Conservation (phyloP, 148 eudicot genomes). For the Rhododendron ferrugineum region DNA sequence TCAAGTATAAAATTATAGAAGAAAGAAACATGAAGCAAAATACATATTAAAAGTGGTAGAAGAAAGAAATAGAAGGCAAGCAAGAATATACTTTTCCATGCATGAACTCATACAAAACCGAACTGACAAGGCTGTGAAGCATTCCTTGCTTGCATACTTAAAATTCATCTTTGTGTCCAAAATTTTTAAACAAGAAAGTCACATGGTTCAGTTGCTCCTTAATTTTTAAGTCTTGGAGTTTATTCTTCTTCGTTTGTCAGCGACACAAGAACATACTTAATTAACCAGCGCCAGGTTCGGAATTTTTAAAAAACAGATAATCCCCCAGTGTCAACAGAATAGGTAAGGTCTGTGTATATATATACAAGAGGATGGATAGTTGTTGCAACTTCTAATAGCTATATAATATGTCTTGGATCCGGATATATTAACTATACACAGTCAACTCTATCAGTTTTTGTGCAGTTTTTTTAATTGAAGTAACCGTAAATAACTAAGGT, state of each 20-base stretch:
- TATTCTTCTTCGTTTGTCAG: neutral
- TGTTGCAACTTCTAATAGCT: neutral
- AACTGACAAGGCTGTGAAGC: neutral
- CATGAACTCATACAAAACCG: neutral
- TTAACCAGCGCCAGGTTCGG: neutral
- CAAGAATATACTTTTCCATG: constrained; percentile 9
- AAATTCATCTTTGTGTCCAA: neutral
- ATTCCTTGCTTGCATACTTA: neutral
- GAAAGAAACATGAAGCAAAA: neutral
- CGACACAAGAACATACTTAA: neutral
- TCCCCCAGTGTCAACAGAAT: neutral
- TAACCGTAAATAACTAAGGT: neutral
- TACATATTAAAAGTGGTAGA: neutral
- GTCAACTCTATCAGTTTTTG: neutral
- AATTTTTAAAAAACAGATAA: neutral
- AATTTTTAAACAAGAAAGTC: neutral
- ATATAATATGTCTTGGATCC: neutral
- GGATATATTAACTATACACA: neutral
- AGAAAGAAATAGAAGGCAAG: neutral
- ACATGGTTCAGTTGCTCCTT: neutral
- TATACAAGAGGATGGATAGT: neutral
- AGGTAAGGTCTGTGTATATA: neutral
- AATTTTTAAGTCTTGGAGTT: neutral
- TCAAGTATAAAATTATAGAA: neutral
- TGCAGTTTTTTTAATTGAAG: neutral